Conservation (phyloP, 192 early-diverging fungal species). For the Podila clonocystis region DNA sequence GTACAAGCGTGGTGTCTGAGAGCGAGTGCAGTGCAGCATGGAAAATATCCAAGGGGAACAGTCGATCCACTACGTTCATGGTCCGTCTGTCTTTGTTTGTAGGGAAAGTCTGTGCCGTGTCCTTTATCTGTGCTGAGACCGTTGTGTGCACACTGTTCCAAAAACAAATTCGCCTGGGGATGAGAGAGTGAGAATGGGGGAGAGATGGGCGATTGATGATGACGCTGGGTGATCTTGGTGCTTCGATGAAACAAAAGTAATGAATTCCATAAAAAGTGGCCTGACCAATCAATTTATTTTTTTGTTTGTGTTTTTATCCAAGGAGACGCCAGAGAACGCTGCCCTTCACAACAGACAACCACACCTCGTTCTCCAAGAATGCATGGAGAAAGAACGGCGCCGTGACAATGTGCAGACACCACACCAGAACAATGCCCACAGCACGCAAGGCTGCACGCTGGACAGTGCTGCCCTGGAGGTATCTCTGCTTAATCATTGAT, state of each 20-base stretch:
- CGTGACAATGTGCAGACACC: not conserved
- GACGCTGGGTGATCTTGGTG: too few relatives aligned
- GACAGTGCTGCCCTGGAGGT: not conserved
- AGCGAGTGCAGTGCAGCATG: not conserved
- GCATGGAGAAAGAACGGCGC: not conserved
- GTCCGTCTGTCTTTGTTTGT: too few relatives aligned
- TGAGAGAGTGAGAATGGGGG: too few relatives aligned
- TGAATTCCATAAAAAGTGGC: too few relatives aligned
- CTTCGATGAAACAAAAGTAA: too few relatives aligned
- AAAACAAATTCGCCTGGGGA: too few relatives aligned
- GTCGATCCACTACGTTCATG: too few relatives aligned
- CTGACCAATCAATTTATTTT: not conserved
- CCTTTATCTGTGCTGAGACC: too few relatives aligned
- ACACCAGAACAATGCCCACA: slow-evolving; percentile 1
- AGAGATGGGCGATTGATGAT: too few relatives aligned
- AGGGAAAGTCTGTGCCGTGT: too few relatives aligned
- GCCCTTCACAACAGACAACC: not conserved
- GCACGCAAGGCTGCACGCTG: not conserved
- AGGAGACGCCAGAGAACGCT: not conserved
- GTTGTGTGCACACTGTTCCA: too few relatives aligned
- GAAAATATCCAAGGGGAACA: too few relatives aligned
- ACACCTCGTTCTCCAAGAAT: not conserved
- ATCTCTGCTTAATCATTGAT: not conserved
- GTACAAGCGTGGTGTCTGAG: not conserved
- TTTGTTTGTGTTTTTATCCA: not conserved